Evolutionary conservation across 305 asterid genomes (phyloP).

Genomic region (Nicotiana rustica): DNA sequence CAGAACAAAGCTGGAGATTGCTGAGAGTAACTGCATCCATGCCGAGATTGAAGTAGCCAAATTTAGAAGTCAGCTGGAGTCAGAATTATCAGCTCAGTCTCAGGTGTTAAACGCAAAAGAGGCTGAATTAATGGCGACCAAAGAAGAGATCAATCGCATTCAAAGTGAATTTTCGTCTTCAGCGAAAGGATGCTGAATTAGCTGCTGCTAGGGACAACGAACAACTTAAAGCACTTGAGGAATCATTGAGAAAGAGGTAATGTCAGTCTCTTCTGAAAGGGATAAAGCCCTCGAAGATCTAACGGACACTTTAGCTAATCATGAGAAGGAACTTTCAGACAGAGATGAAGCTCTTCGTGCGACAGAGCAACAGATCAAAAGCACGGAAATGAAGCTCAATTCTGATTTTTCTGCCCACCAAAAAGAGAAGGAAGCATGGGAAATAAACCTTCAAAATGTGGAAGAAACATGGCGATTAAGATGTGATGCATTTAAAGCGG

Average conservation of each 20-base stretch:
- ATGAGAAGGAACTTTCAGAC: slow-evolving; percentile 68
- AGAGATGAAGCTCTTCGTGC: slow-evolving; percentile 79
- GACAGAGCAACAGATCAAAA: slow-evolving; percentile 71
- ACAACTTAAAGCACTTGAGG: slow-evolving; percentile 88
- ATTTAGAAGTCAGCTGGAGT: slow-evolving; percentile 90
- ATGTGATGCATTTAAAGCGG: slow-evolving; percentile 74
- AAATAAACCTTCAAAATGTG: slow-evolving; percentile 73
- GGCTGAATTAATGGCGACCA: slow-evolving; percentile 72
- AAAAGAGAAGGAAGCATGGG: slow-evolving; percentile 90
- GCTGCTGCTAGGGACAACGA: slow-evolving; percentile 87
- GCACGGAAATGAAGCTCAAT: slow-evolving; percentile 73
- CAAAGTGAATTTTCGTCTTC: slow-evolving; percentile 90
- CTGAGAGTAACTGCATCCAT: slow-evolving; percentile 85
- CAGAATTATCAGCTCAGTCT: slow-evolving; percentile 64
- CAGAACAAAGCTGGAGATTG: slow-evolving; percentile 80
- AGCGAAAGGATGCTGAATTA: slow-evolving; percentile 89
- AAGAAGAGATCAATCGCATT: slow-evolving; percentile 68
- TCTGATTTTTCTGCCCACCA: slow-evolving; percentile 76
- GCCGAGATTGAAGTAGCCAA: slow-evolving; percentile 95
- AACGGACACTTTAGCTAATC: slow-evolving; percentile 62
- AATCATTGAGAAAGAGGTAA: slow-evolving; percentile 91
- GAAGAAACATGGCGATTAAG: slow-evolving; percentile 97
- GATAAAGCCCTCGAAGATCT: slow-evolving; percentile 89
- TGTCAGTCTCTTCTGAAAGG: slow-evolving; percentile 68
- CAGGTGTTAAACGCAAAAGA: slow-evolving; percentile 64